Percentiles rank a stretch among this genome's conserved stretches.
phyloP scores from a whole-genome alignment of 345 rosid genomes.

The Arabidopsis suecica region DNA sequence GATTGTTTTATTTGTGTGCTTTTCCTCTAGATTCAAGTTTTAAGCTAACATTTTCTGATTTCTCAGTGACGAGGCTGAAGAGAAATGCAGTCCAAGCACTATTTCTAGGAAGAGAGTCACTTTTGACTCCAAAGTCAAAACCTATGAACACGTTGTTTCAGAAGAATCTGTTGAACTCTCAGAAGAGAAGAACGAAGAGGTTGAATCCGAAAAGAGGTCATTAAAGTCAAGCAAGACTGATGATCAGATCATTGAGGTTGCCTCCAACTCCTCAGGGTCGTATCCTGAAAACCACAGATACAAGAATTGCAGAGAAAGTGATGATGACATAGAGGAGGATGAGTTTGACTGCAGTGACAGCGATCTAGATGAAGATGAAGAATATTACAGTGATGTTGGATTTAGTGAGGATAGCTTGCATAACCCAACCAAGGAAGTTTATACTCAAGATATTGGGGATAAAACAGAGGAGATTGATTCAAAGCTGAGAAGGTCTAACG shows the following conservation, averaged over 20 bases:
- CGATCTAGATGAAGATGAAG: constrained; percentile 54
- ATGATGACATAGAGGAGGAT: constrained; percentile 56
- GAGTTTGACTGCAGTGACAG: constrained; percentile 48
- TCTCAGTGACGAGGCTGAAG: constrained; percentile 54
- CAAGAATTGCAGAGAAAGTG: constrained; percentile 73
- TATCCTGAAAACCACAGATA: constrained; percentile 73
- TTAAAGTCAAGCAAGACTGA: constrained; percentile 43
- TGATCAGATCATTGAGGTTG: constrained; percentile 48
- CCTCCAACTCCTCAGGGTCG: constrained; percentile 57
- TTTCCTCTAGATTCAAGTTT: constrained; percentile 2
- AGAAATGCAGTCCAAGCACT: constrained; percentile 48
- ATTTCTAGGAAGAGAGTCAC: constrained; percentile 70
- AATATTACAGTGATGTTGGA: constrained; percentile 46
- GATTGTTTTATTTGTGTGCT: background rate
- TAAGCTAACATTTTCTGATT: constrained; percentile 21
- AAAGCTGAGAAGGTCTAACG: constrained; percentile 43
- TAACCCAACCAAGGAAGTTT: constrained; percentile 1
- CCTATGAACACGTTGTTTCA: constrained; percentile 61
- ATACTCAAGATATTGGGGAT: constrained; percentile 34
- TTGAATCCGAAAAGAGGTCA: constrained; percentile 34
- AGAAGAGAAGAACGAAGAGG: constrained; percentile 45
- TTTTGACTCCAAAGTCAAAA: constrained; percentile 66
- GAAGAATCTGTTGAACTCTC: constrained; percentile 51
- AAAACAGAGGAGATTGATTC: constrained; percentile 38
- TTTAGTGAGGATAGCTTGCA: constrained; percentile 42